Conservation (phyloP, 1,284 basidiomycete species). For the Meira nashicola region DNA sequence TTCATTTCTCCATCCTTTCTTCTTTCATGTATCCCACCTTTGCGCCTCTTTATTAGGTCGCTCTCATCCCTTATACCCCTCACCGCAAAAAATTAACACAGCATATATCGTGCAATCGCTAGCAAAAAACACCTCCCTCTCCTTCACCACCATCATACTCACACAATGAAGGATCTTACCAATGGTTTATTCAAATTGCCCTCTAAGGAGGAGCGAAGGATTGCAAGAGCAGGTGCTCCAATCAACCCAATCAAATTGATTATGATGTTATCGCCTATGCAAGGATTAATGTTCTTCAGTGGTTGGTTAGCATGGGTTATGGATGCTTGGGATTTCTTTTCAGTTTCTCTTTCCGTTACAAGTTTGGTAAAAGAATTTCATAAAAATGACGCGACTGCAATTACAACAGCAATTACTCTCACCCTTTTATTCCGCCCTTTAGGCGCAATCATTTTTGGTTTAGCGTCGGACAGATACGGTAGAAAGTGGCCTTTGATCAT, state of each 20-base stretch:
- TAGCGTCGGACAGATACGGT: conserved; percentile 64
- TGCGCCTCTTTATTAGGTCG: no score
- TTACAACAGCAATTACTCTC: conserved; percentile 71
- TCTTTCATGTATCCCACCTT: no score
- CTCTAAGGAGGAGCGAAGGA: conserved; percentile 37
- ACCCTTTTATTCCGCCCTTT: conserved; percentile 82
- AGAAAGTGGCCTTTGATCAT: conserved; percentile 83
- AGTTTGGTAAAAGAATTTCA: conserved; percentile 22
- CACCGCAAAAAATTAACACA: no score
- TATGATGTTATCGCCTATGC: conserved; percentile 34
- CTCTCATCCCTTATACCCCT: no score
- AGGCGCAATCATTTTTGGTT: conserved; percentile 75
- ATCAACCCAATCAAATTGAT: conserved; percentile 45
- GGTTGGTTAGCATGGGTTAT: conserved; percentile 46
- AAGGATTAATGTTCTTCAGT: conserved; percentile 37
- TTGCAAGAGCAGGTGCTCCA: conserved; percentile 36
- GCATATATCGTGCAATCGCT: no score
- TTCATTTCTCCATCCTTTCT: no score
- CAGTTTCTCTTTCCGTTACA: conserved; percentile 40
- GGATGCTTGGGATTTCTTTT: conserved; percentile 50
- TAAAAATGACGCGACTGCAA: conserved; percentile 14
- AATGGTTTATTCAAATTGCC: conserved; percentile 46
- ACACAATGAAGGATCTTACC: conserved; percentile 38
- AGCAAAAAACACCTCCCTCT: background rate
- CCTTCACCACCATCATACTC: background rate